phyloP scores from a whole-genome alignment of 129 eudicot species.

The Centella asiatica region DNA sequence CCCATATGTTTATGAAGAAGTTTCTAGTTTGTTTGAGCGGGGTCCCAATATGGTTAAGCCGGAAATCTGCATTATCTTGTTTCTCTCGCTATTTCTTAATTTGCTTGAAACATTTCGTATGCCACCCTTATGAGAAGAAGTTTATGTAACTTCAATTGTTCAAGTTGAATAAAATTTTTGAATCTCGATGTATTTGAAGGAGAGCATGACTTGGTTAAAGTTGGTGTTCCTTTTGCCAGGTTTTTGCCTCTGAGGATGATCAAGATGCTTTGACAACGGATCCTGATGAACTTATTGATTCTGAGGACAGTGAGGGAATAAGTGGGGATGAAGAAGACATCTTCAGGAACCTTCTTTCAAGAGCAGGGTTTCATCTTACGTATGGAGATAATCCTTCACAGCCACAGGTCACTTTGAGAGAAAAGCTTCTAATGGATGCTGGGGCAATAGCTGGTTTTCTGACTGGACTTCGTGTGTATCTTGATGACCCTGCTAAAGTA shows the following conservation, averaged over 20 bases:
- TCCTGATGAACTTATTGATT: slow-evolving; percentile 93
- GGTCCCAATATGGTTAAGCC: too few species aligned
- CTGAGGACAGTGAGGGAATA: slow-evolving; percentile 92
- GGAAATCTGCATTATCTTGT: too few species aligned
- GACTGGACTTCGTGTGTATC: slow-evolving; percentile 96
- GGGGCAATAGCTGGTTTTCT: slow-evolving; percentile 93
- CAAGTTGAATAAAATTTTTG: too few species aligned
- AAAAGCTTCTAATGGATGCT: slow-evolving; percentile 98
- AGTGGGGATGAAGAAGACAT: slow-evolving; percentile 97
- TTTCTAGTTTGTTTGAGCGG: too few species aligned
- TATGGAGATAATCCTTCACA: slow-evolving; percentile 90
- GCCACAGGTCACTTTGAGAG: slow-evolving; percentile 94
- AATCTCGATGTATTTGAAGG: too few species aligned
- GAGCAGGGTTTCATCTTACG: slow-evolving; percentile 86
- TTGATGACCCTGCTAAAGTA: slow-evolving; percentile 94
- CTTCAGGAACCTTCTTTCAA: slow-evolving; percentile 84
- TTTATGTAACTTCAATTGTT: too few species aligned
- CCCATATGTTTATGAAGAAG: too few species aligned
- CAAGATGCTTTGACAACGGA: slow-evolving; percentile 95
- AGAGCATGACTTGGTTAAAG: background rate
- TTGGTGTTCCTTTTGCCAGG: slow-evolving; percentile 30
- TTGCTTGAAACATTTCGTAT: too few species aligned
- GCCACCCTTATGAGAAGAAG: too few species aligned
- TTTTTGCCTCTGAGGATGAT: slow-evolving; percentile 95
- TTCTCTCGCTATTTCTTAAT: too few species aligned